These are phyloP conservation scores for Pneumocystis jirovecii DNA, from an alignment of 1,139 yeast species.

Conservation along the genomic window DNA sequence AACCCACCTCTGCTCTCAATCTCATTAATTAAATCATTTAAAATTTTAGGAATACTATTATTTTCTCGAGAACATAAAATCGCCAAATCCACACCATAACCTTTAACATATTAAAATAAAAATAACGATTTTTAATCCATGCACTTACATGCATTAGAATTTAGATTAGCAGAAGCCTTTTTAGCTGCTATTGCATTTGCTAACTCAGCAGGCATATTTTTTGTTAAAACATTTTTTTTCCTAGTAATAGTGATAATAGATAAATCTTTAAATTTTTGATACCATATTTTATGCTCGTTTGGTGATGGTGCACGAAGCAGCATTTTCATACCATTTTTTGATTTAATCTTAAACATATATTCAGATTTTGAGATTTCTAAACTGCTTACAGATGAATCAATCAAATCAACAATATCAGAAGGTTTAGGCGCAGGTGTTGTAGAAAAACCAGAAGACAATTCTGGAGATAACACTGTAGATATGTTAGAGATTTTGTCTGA, in stretches of 20 bases:
- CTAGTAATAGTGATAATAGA: slow-evolving; percentile 30
- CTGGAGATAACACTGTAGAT: slow-evolving; percentile 16
- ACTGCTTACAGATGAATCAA: slow-evolving; percentile 7
- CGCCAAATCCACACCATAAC: slow-evolving; percentile 81
- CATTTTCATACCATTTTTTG: slow-evolving; percentile 39
- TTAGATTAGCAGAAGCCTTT: too few relatives aligned
- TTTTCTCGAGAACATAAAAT: slow-evolving; percentile 62
- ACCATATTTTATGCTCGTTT: slow-evolving; percentile 65
- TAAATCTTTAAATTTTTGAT: slow-evolving; percentile 31
- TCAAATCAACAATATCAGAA: slow-evolving; percentile 6
- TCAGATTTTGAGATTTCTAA: slow-evolving; percentile 20
- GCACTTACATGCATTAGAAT: not conserved
- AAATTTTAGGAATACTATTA: slow-evolving; percentile 46
- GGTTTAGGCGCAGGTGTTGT: slow-evolving; percentile 5
- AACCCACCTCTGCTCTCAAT: slow-evolving; percentile 43
- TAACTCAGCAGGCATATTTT: slow-evolving; percentile 9
- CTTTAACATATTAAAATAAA: slow-evolving; percentile 23
- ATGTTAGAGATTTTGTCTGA: not conserved
- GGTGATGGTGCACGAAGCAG: slow-evolving; percentile 55
- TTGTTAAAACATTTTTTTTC: slow-evolving; percentile 26
- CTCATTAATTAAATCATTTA: slow-evolving; percentile 49
- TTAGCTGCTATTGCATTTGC: slow-evolving; percentile 1
- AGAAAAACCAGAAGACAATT: slow-evolving; percentile 33
- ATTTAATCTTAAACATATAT: slow-evolving; percentile 47
- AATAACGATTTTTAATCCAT: not conserved